phyloP scores from a whole-genome alignment of 2,329 filamentous ascomycete species.

The Apiospora malaysiana region DNA sequence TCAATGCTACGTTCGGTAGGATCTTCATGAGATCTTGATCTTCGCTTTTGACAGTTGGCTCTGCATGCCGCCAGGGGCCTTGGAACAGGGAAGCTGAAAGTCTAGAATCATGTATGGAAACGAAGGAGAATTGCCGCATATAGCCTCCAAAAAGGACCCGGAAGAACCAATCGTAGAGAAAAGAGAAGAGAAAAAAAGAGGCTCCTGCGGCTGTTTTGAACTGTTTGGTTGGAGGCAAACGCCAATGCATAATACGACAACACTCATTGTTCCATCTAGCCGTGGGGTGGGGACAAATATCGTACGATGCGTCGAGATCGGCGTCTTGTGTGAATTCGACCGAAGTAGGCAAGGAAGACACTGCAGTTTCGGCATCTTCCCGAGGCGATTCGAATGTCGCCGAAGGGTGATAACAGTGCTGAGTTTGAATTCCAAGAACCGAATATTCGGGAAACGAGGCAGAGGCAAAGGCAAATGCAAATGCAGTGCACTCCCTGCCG shows the following conservation, averaged over 20 bases:
- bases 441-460: neutral
- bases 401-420: no score
- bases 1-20: neutral
- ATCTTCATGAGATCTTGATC: neutral
- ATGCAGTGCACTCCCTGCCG: neutral
- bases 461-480: neutral
- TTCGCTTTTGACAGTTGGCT: neutral
- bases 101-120: neutral
- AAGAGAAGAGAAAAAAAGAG: neutral
- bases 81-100: neutral
- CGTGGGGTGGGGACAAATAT: neutral
- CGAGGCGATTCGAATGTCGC: neutral
- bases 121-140: neutral
- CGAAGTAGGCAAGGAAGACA: neutral
- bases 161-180: neutral
- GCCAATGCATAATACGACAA: neutral
- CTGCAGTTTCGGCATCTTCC: neutral
- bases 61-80: neutral
- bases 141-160: neutral
- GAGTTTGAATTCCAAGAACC: neutral
- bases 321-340: constrained; percentile 9
- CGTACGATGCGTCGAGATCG: neutral
- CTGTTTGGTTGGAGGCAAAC: neutral
- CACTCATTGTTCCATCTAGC: neutral
- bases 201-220: neutral